These are phyloP conservation scores for Thielaviopsis punctulata DNA, from an alignment of 2,329 filamentous ascomycete genomes.

Conservation along the genomic window DNA sequence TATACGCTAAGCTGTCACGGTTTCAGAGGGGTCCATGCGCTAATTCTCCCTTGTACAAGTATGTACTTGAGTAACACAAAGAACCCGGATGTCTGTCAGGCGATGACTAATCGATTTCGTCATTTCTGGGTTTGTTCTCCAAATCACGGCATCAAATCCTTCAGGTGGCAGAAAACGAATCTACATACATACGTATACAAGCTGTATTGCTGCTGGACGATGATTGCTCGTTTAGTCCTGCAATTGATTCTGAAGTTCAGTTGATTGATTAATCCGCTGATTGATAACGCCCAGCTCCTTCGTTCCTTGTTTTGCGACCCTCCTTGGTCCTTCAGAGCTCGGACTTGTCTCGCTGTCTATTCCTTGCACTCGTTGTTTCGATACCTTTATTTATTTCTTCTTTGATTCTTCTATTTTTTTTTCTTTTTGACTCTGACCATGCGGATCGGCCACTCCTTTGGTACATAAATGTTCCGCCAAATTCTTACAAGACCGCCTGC, in stretches of 20 bases:
- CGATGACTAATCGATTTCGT: not conserved
- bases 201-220: not conserved
- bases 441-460: not conserved
- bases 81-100: not conserved
- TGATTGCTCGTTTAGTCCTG: not conserved
- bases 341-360: slow-evolving; percentile 10
- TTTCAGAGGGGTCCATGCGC: no score
- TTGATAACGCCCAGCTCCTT: not conserved
- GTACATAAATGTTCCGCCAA: slow-evolving; percentile 10
- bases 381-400: not conserved
- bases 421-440: not conserved
- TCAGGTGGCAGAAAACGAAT: not conserved
- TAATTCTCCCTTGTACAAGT: no score
- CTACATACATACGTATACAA: no score
- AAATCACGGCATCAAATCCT: not conserved
- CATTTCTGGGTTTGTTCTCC: not conserved
- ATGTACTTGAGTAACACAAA: not conserved
- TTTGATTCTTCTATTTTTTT: not conserved
- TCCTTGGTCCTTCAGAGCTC: not conserved
- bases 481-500: slow-evolving; percentile 6
- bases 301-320: not conserved
- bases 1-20: no score
- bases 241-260: not conserved
- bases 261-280: not conserved
- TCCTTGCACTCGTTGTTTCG: not conserved